Percentiles rank a stretch among this genome's conserved stretches.
Evolutionary conservation across 805 yeast genomes (phyloP).

Genomic region (Aciculoconidium aculeatum): DNA sequence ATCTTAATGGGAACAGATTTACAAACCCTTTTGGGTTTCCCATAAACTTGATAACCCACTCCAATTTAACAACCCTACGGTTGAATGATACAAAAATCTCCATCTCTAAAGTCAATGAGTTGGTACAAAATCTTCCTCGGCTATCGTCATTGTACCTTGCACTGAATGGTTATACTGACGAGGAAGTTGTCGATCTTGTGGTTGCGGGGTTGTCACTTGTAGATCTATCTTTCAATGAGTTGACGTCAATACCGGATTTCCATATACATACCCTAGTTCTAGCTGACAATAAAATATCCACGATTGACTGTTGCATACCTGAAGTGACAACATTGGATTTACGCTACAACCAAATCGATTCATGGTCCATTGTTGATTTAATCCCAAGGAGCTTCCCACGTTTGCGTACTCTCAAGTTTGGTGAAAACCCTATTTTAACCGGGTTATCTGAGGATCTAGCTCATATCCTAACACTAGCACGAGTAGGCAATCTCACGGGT

Average conservation of each 20-base stretch:
- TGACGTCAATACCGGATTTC: constrained; percentile 23
- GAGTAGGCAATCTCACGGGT: constrained; percentile 27
- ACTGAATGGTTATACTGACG: constrained; percentile 23
- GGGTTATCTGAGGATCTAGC: constrained; percentile 23
- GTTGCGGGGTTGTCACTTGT: constrained; percentile 14
- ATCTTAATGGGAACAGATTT: constrained; percentile 52
- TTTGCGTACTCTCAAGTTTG: constrained; percentile 42
- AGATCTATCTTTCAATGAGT: constrained; percentile 39
- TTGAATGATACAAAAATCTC: constrained; percentile 21
- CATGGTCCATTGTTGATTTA: constrained; percentile 47
- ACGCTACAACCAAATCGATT: constrained; percentile 40
- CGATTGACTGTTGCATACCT: constrained; percentile 2
- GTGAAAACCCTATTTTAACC: constrained; percentile 46
- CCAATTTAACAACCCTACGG: constrained; percentile 14
- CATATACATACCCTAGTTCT: constrained; percentile 18
- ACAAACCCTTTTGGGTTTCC: background rate
- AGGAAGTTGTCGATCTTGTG: constrained; percentile 9
- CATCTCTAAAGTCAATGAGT: constrained; percentile 10
- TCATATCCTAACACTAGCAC: constrained; percentile 39
- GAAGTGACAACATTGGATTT: constrained; percentile 38
- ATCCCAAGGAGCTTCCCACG: constrained; percentile 33
- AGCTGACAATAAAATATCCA: constrained; percentile 29
- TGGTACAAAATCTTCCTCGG: constrained; percentile 31
- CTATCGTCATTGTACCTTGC: constrained; percentile 30
- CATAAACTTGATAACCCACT: background rate